Conservation (phyloP, 371 early-diverging fungal species). For the Mortierella sp. region DNA sequence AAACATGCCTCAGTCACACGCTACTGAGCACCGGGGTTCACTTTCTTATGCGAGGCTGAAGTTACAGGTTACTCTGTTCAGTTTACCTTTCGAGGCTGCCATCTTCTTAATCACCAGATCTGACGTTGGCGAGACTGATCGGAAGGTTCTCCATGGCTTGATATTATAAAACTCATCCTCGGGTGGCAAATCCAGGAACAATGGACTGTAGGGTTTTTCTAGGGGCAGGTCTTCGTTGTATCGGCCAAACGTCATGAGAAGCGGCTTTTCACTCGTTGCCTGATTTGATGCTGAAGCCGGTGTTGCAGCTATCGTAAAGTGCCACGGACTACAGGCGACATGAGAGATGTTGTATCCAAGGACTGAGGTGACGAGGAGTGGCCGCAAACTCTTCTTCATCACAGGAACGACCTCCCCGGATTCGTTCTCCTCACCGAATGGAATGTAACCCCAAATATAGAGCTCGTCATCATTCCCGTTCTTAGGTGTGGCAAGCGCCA, state of each 20-base stretch:
- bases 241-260: constrained; percentile 52
- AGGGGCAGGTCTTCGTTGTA: constrained; percentile 28
- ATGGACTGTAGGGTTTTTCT: constrained; percentile 49
- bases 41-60: no score
- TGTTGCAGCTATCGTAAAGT: constrained; percentile 47
- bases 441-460: constrained; percentile 54
- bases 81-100: constrained; percentile 36
- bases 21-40: no score
- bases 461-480: constrained; percentile 47
- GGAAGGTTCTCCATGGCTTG: constrained; percentile 51
- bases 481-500: constrained; percentile 44
- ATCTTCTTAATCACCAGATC: constrained; percentile 50
- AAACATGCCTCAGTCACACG: no score
- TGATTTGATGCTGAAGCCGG: constrained; percentile 7
- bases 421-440: constrained; percentile 45
- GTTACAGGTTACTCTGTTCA: no score
- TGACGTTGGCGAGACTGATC: constrained; percentile 27
- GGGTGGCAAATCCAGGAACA: constrained; percentile 48
- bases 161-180: constrained; percentile 54
- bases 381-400: constrained; percentile 51
- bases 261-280: constrained; percentile 13
- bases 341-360: constrained; percentile 51
- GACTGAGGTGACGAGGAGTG: constrained; percentile 44
- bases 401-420: constrained; percentile 24
- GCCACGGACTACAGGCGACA: constrained; percentile 55